Evolutionary conservation across 2,329 filamentous ascomycete species (phyloP), one percentile per base, ranked within the genome.

Genomic region (Arthrobotrys sinensis): DNA sequence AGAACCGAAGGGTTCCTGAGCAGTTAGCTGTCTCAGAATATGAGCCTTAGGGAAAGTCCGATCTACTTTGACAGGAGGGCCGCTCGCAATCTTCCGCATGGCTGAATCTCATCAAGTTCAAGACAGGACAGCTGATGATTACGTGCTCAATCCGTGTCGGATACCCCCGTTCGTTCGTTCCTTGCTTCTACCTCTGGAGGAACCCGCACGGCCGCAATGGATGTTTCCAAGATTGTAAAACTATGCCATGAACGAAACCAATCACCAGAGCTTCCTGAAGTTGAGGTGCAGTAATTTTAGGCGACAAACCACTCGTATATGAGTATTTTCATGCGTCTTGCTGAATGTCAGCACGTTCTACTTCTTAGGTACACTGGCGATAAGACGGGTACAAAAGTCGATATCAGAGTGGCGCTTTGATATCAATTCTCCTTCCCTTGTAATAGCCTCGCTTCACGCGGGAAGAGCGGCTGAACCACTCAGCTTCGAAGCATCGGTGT

Each of bases 1-100:
- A 28, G 21, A 14, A 40, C 32, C 24, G n/a, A 45, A 32, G 8
- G n/a, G 24, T 38, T 57, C n/a, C 34, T 38, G 16, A 38, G 32
- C n/a, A 57, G 36, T 55, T 38, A 43, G 24, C 16, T 77, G 72
- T 77, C 72, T 77, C 66, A 77, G 21, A 38, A 70, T 60, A 6
- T 67, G 43, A 55, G 48, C 32, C 40, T 63, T 52, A 62, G 53
- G 73, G 66, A 65, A 77, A 77, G 66, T 71, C 66, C 46, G 21
- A 50, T 38, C 28, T 24, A 28, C 24, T 21, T 67, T 69, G 64
- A 57, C 72, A 76, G 45, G 57, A 69, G 46, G 7, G 34, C 53
- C 53, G 36, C 16, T 48, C 60, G 57, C 32, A 63, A 62, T 67
- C 53, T 53, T 57, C 46, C 60, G 50, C 24, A 48, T 55, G 21